These are phyloP conservation scores for Aspergillus sp. DNA, from an alignment of 2,329 filamentous ascomycete genomes.

Conservation along the genomic window DNA sequence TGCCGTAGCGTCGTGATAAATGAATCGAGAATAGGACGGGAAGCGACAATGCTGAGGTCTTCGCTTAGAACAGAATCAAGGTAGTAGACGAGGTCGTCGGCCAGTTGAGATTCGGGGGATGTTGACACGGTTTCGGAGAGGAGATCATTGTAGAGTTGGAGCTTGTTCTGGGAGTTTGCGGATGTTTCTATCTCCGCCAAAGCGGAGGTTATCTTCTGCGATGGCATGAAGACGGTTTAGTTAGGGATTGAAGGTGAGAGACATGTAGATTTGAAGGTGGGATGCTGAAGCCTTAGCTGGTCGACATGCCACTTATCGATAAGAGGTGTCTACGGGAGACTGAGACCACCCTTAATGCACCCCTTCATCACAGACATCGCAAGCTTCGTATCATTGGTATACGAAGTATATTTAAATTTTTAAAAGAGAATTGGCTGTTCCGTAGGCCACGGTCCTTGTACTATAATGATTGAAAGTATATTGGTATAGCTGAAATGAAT, in stretches of 20 bases:
- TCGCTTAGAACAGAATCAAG: constrained; percentile 69
- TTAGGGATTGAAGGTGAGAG: background rate
- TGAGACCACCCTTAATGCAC: background rate
- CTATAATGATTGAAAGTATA: too few relatives aligned
- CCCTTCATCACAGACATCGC: background rate
- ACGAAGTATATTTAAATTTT: too few relatives aligned
- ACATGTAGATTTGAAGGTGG: background rate
- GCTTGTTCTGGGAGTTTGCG: constrained; percentile 50
- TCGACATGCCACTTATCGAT: constrained; percentile 24
- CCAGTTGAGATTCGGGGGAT: constrained; percentile 46
- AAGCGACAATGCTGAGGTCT: constrained; percentile 72
- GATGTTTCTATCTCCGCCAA: constrained; percentile 53
- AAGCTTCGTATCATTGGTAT: background rate
- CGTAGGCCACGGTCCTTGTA: too few relatives aligned
- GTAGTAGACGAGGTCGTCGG: constrained; percentile 66
- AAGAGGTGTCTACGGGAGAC: constrained; percentile 14
- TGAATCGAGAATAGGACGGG: constrained; percentile 66
- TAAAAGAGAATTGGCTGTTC: too few relatives aligned
- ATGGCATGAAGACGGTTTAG: constrained; percentile 43
- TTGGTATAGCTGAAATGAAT: too few relatives aligned
- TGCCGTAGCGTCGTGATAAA: constrained; percentile 67
- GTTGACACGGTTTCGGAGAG: constrained; percentile 56
- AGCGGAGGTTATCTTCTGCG: constrained; percentile 49
- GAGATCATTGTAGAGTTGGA: constrained; percentile 58
- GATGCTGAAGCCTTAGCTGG: background rate